Conservation (phyloP, 228 moss, liverwort and hornwort species). For the Sphagnum fallax region DNA sequence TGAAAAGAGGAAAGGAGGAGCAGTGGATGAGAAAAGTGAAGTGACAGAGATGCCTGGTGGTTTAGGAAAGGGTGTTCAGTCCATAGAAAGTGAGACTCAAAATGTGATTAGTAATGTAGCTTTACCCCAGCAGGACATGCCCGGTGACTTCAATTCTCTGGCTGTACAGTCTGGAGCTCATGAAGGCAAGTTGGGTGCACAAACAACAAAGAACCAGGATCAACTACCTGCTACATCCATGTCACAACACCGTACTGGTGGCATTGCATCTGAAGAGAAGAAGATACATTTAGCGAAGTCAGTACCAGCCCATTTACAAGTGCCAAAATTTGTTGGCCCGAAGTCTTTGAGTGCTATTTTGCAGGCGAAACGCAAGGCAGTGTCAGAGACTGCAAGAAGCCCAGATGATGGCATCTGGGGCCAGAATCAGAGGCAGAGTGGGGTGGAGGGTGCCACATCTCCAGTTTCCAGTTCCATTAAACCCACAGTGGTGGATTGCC, state of each 20-base stretch:
- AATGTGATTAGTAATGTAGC: background rate
- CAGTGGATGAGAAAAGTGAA: slow-evolving; percentile 8
- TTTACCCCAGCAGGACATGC: background rate
- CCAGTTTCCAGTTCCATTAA: too few relatives aligned
- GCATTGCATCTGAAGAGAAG: slow-evolving; percentile 25
- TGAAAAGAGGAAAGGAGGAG: slow-evolving; percentile 43
- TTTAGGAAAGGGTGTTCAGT: slow-evolving; percentile 7
- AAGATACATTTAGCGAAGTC: slow-evolving; percentile 34
- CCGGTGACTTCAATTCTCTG: background rate
- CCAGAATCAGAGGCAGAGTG: slow-evolving; percentile 19
- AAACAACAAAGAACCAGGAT: slow-evolving; percentile 4
- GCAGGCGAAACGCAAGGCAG: slow-evolving; percentile 37
- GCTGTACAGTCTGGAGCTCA: slow-evolving; percentile 3
- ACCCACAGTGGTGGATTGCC: slow-evolving; percentile 10
- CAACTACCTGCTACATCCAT: slow-evolving; percentile 1
- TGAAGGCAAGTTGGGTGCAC: slow-evolving; percentile 7
- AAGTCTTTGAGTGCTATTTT: slow-evolving; percentile 52
- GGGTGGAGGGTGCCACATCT: too few relatives aligned
- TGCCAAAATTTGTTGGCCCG: slow-evolving; percentile 43
- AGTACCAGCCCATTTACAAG: slow-evolving; percentile 11
- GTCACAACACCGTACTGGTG: slow-evolving; percentile 12
- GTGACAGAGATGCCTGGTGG: slow-evolving; percentile 11
- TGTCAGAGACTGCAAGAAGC: slow-evolving; percentile 18
- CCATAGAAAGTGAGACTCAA: slow-evolving; percentile 1
- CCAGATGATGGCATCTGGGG: slow-evolving; percentile 13